Evolutionary conservation across 768 basidiomycete species (phyloP), one percentile per base, ranked within the genome.

Genomic region (Mycena belliarum): DNA sequence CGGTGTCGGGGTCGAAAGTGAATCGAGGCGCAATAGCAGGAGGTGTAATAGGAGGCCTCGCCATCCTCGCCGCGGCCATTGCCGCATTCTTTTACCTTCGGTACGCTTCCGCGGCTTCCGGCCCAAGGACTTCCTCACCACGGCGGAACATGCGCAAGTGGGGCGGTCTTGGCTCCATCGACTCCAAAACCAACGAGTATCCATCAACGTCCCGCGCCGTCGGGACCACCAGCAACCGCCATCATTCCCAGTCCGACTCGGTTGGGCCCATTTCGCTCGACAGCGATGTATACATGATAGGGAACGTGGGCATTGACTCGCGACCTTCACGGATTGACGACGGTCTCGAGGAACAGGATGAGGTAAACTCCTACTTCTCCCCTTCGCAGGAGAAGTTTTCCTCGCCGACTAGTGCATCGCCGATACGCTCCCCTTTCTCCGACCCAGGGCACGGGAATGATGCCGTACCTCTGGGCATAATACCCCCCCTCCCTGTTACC

Each of bases 1-100:
- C 69, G 6, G 47, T 35, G 9, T 35, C 67, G 8, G 66, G 72
- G 18, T 60, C 73, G 16, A 58, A 65, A 5, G 65, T 69, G 8
- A 78, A 78, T 37, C 68, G 70, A 1, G 79, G 76, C 0, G 73
- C 75, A 9, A 80, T 88, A 25, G 78, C 76, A 6, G 87, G 85
- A 2, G 79, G 79, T 24, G 76, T 81, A 20, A 60, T 86, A 4
- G 85, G 82, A 6, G 81, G 75, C 2, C 64, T 76, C 3, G 77
- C 69, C 15, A 52, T 83, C 29, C 41, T 75, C 9, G 63, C 71
- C 26, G 61, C 60, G 6, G 59, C 79, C 21, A 63, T 73, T 16
- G 65, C 72, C 8, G 59, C 59, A 46, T 60, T 42, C 54, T 60
- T 60, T 49, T 60, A 60, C 33, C 25, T 60, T 12, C 44, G 59